These are phyloP conservation scores for Eragrostis curvula DNA, from an alignment of 176 grass and related monocot species.

Conservation along the genomic window DNA sequence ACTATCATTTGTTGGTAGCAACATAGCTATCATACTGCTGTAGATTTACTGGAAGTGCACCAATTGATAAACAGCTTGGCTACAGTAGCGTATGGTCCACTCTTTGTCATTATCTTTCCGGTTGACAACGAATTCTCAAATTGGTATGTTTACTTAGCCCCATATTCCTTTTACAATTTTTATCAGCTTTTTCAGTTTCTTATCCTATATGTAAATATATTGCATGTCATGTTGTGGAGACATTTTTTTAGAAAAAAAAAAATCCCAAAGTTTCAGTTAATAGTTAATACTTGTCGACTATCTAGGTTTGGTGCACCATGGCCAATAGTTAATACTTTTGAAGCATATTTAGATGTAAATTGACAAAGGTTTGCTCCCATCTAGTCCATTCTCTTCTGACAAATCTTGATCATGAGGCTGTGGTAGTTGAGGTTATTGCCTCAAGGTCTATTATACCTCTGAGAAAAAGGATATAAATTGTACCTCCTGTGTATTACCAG, in stretches of 20 bases:
- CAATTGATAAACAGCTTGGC: constrained; percentile 28
- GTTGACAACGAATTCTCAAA: constrained; percentile 34
- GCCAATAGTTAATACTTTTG: not conserved
- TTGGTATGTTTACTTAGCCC: constrained; percentile 31
- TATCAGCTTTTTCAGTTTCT: not conserved
- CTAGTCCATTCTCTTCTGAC: constrained; percentile 10
- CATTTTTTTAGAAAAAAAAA: not conserved
- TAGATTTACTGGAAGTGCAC: constrained; percentile 12
- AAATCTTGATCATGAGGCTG: not conserved
- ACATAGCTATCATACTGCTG: not conserved
- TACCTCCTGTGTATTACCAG: constrained; percentile 6
- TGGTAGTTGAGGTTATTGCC: not conserved
- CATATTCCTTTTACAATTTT: constrained; percentile 11
- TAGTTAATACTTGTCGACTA: not conserved
- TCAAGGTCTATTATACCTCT: not conserved
- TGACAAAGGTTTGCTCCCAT: not conserved
- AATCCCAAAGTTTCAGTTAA: not conserved
- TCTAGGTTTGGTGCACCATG: not conserved
- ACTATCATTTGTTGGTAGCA: constrained; percentile 11
- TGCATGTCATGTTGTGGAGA: not conserved
- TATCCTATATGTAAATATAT: not conserved
- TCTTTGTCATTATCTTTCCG: constrained; percentile 30
- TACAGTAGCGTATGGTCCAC: constrained; percentile 20
- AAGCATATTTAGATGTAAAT: too few species aligned
- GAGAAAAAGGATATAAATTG: not conserved